Conservation (phyloP, 1,284 basidiomycete species). For the Neolentinus lepideus region DNA sequence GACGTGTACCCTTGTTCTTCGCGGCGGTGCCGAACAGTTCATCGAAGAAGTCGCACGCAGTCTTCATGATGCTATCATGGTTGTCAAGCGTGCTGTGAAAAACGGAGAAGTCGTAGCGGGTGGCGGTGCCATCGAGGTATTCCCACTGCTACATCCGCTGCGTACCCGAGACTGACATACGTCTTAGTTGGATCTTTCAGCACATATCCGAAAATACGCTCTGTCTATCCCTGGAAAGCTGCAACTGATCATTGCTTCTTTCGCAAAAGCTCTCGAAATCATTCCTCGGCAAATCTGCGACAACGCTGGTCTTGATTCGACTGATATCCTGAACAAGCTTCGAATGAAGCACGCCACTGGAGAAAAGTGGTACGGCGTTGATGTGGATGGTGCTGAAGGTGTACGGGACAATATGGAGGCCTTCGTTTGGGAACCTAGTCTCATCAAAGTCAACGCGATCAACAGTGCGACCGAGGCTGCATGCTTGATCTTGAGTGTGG, state of each 20-base stretch:
- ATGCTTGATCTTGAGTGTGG: conserved; percentile 90
- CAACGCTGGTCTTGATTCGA: conserved; percentile 97
- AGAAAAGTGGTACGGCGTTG: conserved; percentile 88
- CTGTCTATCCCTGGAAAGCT: conserved; percentile 94
- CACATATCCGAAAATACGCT: conserved; percentile 86
- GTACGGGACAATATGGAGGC: conserved; percentile 95
- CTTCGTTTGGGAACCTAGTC: conserved; percentile 97
- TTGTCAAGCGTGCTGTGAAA: conserved; percentile 94
- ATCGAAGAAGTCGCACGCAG: conserved; percentile 98
- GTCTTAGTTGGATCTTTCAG: conserved; percentile 90
- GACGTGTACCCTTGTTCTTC: conserved; percentile 93
- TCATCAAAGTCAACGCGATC: conserved; percentile 95
- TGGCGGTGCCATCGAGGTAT: conserved; percentile 93
- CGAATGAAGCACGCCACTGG: conserved; percentile 94
- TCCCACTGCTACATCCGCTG: conserved; percentile 13
- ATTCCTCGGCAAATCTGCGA: conserved; percentile 98
- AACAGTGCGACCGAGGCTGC: conserved; percentile 95
- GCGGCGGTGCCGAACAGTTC: conserved; percentile 98
- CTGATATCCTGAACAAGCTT: conserved; percentile 95
- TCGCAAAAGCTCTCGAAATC: conserved; percentile 95
- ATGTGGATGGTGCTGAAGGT: conserved; percentile 85
- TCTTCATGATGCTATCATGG: conserved; percentile 99
- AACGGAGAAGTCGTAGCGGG: conserved; percentile 97
- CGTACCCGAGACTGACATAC: conserved; percentile 4
- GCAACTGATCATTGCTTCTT: conserved; percentile 92